phyloP scores from a whole-genome alignment of 1,284 basidiomycete genomes.

The Thelephora terrestris region DNA sequence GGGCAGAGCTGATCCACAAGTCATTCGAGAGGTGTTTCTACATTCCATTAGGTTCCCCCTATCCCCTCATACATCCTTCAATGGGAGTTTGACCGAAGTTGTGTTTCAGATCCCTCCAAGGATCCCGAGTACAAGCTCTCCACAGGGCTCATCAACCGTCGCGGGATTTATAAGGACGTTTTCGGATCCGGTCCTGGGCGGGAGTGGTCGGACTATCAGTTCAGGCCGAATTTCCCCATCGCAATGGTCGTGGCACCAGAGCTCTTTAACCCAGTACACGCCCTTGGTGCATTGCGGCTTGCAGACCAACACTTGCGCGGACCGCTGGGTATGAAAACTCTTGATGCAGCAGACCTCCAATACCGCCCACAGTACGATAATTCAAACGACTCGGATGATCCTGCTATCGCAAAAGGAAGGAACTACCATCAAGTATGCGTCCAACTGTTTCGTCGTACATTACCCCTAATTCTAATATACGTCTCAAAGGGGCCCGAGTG shows the following conservation, averaged over 20 bases:
- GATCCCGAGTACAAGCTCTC: slow-evolving; percentile 71
- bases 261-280: slow-evolving; percentile 77
- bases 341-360: slow-evolving; percentile 78
- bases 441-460: slow-evolving; percentile 13
- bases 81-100: not conserved
- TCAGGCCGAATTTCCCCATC: slow-evolving; percentile 87
- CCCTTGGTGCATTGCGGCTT: slow-evolving; percentile 66
- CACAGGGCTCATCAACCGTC: slow-evolving; percentile 68
- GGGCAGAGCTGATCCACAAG: slow-evolving; percentile 75
- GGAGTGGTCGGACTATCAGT: slow-evolving; percentile 96
- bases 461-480: slow-evolving; percentile 1
- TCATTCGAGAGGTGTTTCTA: slow-evolving; percentile 91
- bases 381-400: slow-evolving; percentile 78
- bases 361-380: slow-evolving; percentile 91
- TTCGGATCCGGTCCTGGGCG: slow-evolving; percentile 79
- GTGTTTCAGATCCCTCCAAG: slow-evolving; percentile 45
- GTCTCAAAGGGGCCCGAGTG: slow-evolving; percentile 68
- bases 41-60: slow-evolving; percentile 62
- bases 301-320: slow-evolving; percentile 70
- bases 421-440: slow-evolving; percentile 73
- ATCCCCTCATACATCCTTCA: not conserved
- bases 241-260: slow-evolving; percentile 98
- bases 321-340: slow-evolving; percentile 90
- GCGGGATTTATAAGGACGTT: slow-evolving; percentile 98
- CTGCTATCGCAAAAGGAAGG: slow-evolving; percentile 78